Evolutionary conservation across 2,329 filamentous ascomycete genomes (phyloP), one percentile per base, ranked within the genome.

Genomic region (Penicillium sp.): DNA sequence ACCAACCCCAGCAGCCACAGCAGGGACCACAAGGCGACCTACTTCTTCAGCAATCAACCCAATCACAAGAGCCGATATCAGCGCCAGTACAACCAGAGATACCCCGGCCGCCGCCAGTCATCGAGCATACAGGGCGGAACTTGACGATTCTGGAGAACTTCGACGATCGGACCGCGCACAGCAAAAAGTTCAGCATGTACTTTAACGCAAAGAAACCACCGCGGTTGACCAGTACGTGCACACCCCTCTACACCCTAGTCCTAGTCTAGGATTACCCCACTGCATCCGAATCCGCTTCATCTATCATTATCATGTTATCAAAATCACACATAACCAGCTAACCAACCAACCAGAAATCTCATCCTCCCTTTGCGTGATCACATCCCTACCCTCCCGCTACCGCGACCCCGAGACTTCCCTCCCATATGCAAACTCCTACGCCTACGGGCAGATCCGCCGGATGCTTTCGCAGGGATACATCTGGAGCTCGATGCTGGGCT

Each of bases 381-480:
- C 92, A 1, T 90, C 89, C 71, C 86, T 89, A 57, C 87, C 89
- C 4, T 95, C 94, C 13, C 88, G 88, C 58, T 98, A 96, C 77
- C 86, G 89, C 26, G 95, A 99, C 75, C 92, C 93, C 0, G 85
- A 86, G 68, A 98, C 94, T 0, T 91, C 91, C 0, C 83, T 98
- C 17, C 87, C 89, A 0, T 99, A 94, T 78, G 85, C 87, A 65
- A 94, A 94, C 74, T 82, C 87, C 47, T 86, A 89, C 65, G 93
- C 93, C 0, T 97, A 93, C 79, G 73, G 76, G 30, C 89, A 96
- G 75, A 90, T 98, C 50, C 89, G 91, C 71, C 87, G 89, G 59
- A 84, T 96, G 15, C 80, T 87, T 56, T 85, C 83, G 1, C 90
- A 92, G 47, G 88, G 91, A 49, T 93, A 93, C 75, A 86, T 86